Evolutionary conservation across 108 stramenopile genomes (phyloP), one percentile per base, ranked within the genome.

Genomic region (Asterionellopsis glacialis): DNA sequence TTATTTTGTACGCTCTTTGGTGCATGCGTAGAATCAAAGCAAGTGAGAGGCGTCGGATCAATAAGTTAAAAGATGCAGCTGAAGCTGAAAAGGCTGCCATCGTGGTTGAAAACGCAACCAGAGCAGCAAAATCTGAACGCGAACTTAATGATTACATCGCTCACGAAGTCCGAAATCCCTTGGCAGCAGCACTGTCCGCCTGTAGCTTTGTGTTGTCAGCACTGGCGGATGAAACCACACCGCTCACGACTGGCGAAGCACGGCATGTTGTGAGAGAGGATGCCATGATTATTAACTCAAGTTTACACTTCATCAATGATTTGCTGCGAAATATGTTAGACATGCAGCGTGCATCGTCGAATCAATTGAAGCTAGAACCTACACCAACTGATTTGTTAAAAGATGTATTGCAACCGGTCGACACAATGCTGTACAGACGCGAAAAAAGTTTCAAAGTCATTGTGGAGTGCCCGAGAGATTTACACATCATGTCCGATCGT

Each of bases 231-330:
- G 33, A 33, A 33, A 33, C 33, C 5, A 33, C 7, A 33, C 33
- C 33, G 7, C 33, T 33, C 5, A 7, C 33, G 33, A 22, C 41
- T 19, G 41, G 11, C 28, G 22, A 19, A 15, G 24, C 28, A 19
- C 28, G 24, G 1, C 14, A 41, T 18, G n/a, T 59, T 24, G 33
- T 33, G 7, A 61, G 51, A 39, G 77, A 83, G 14, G 82, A 83
- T 63, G 53, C 76, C 12, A 12, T 22, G 25, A 66, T 79, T 39
- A 73, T 83, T 41, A 72, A 76, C 16, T 56, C 62, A 28, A 40
- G 61, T 24, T 43, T 83, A 38, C 61, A 59, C 5, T 83, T 79
- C 51, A 63, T 83, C 52, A 83, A 83, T 52, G 82, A 83, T 45
- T 55, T 83, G 38, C 54, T 74, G 11, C 44, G 73, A 49, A 64